phyloP scores from a whole-genome alignment of 192 early-diverging fungal species.

The Coemansia brasiliensis region DNA sequence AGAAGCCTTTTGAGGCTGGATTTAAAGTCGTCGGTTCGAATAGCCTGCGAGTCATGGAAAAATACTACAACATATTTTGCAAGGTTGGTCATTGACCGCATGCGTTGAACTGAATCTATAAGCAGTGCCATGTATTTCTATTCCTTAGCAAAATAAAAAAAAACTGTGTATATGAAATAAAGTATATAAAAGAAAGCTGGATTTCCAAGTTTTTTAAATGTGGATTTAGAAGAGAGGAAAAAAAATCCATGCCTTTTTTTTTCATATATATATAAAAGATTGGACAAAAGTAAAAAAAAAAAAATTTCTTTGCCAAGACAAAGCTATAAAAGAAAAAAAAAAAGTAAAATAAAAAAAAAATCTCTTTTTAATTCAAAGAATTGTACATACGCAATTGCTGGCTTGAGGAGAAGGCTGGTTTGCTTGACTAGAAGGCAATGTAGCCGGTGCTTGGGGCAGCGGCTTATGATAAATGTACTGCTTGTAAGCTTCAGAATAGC shows the following conservation, averaged over 20 bases:
- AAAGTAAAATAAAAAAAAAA: neutral
- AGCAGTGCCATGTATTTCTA: conserved; percentile 1
- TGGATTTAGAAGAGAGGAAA: no score
- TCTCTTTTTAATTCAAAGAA: neutral
- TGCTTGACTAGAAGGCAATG: neutral
- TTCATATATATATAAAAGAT: no score
- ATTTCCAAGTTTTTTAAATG: no score
- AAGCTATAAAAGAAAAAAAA: no score
- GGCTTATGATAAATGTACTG: neutral
- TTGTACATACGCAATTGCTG: conserved; percentile 5
- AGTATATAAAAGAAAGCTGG: no score
- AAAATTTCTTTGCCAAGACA: neutral
- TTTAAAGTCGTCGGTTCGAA: neutral
- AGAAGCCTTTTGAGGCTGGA: neutral
- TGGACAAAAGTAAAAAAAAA: neutral
- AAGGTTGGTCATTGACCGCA: neutral
- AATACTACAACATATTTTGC: conserved; percentile 7
- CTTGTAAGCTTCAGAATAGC: neutral
- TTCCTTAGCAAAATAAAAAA: no score
- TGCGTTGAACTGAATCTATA: neutral
- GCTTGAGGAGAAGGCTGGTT: neutral
- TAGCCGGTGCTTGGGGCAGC: conserved; percentile 1
- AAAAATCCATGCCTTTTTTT: no score
- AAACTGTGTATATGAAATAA: no score
- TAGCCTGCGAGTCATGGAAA: neutral